These are phyloP conservation scores for Cajanus cajan DNA, from an alignment of 306 rosid genomes.

Conservation along the genomic window DNA sequence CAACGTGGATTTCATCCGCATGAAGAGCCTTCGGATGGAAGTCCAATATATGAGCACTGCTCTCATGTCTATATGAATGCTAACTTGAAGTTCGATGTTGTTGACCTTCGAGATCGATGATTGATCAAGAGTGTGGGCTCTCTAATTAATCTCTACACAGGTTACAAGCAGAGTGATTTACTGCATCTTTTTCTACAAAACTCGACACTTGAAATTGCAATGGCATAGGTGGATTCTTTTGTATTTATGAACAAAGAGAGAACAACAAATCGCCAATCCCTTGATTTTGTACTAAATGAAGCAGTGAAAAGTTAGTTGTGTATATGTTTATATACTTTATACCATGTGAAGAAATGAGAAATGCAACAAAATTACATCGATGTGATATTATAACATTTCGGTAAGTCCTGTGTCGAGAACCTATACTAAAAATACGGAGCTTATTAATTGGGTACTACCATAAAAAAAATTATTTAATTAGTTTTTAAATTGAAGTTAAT, in stretches of 20 bases:
- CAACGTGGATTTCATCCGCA: slow-evolving; percentile 99
- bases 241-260: slow-evolving; percentile 28
- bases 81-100: slow-evolving; percentile 62
- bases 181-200: slow-evolving; percentile 20
- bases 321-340: slow-evolving; percentile 12
- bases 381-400: neutral
- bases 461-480: neutral
- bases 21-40: slow-evolving; percentile 90
- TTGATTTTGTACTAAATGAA: slow-evolving; percentile 39
- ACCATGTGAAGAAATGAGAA: slow-evolving; percentile 29
- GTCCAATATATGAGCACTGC: slow-evolving; percentile 87
- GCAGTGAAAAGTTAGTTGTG: slow-evolving; percentile 23
- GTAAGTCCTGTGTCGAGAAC: neutral
- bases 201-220: slow-evolving; percentile 31
- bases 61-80: slow-evolving; percentile 93
- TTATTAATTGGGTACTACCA: neutral
- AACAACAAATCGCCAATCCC: neutral
- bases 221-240: slow-evolving; percentile 23
- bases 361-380: neutral
- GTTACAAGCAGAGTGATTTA: slow-evolving; percentile 25
- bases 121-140: neutral
- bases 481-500: neutral
- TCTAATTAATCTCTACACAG: slow-evolving; percentile 2
- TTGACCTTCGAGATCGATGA: slow-evolving; percentile 72
- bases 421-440: neutral